phyloP scores from a whole-genome alignment of 192 early-diverging fungal genomes.

The Borealophlyctis nickersoniae region DNA sequence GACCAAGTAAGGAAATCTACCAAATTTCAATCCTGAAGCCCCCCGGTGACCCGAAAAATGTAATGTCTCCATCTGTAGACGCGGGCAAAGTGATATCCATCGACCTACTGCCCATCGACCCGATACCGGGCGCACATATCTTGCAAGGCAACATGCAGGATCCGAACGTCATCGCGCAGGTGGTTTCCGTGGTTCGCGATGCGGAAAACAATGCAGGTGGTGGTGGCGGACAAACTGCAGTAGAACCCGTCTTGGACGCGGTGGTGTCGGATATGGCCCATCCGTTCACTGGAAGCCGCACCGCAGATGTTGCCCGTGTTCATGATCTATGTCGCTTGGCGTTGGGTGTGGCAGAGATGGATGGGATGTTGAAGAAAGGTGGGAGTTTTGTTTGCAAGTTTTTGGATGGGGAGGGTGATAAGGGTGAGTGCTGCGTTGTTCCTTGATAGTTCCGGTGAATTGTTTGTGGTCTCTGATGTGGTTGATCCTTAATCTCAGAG shows the following conservation, averaged over 20 bases:
- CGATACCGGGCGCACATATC: conserved; percentile 61
- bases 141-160: conserved; percentile 69
- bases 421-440: too few relatives aligned
- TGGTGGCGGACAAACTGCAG: neutral
- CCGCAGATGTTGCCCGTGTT: conserved; percentile 58
- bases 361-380: conserved; percentile 44
- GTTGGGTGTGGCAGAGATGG: conserved; percentile 53
- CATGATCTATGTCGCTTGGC: conserved; percentile 66
- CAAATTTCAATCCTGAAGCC: conserved; percentile 2
- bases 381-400: conserved; percentile 72
- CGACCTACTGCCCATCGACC: conserved; percentile 67
- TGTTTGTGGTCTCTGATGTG: neutral
- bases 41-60: neutral
- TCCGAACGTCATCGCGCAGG: conserved; percentile 23
- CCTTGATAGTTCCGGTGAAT: conserved; percentile 6
- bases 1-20: neutral
- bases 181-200: conserved; percentile 7
- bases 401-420: conserved; percentile 40
- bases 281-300: conserved; percentile 67
- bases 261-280: conserved; percentile 77
- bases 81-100: conserved; percentile 60
- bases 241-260: conserved; percentile 26
- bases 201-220: conserved; percentile 3
- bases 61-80: neutral
- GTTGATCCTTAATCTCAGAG: conserved; percentile 12